phyloP scores from a whole-genome alignment of 2,329 filamentous ascomycete genomes.

The Pestalotiopsis sp. region DNA sequence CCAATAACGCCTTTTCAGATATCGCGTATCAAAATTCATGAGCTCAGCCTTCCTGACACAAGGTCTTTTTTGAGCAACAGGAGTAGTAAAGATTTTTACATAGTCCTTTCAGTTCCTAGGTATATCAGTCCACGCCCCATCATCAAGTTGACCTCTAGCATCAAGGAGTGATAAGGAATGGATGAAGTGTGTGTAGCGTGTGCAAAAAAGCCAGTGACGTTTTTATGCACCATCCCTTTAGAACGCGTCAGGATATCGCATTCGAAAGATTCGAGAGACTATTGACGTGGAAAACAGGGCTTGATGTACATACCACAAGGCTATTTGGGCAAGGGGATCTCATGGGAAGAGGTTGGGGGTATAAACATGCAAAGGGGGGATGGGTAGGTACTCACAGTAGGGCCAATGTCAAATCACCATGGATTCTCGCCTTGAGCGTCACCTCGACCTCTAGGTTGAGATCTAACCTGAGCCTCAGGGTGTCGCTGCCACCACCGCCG shows the following conservation, averaged over 20 bases:
- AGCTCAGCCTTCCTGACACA: neutral
- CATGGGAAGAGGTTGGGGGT: neutral
- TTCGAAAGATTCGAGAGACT: constrained; percentile 8
- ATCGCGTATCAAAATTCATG: neutral
- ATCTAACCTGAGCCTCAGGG: constrained; percentile 74
- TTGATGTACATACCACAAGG: neutral
- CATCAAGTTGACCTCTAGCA: neutral
- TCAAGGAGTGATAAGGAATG: neutral
- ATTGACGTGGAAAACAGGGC: constrained; percentile 11
- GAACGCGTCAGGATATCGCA: constrained; percentile 13
- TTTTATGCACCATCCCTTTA: constrained; percentile 15
- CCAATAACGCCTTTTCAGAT: neutral
- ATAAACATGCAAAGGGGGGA: neutral
- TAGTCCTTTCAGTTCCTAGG: constrained; percentile 19
- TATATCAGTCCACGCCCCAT: constrained; percentile 14
- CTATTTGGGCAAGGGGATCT: neutral
- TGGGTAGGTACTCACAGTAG: constrained; percentile 54
- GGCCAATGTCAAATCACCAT: constrained; percentile 80
- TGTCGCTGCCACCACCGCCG: constrained; percentile 52
- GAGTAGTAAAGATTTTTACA: constrained; percentile 8
- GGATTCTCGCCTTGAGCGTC: constrained; percentile 82
- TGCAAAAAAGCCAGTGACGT: neutral
- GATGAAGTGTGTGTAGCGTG: neutral
- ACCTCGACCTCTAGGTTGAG: constrained; percentile 85
- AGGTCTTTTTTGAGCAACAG: neutral